Evolutionary conservation across 352 stramenopile species (phyloP).

Genomic region (Phytopythium aichiense): DNA sequence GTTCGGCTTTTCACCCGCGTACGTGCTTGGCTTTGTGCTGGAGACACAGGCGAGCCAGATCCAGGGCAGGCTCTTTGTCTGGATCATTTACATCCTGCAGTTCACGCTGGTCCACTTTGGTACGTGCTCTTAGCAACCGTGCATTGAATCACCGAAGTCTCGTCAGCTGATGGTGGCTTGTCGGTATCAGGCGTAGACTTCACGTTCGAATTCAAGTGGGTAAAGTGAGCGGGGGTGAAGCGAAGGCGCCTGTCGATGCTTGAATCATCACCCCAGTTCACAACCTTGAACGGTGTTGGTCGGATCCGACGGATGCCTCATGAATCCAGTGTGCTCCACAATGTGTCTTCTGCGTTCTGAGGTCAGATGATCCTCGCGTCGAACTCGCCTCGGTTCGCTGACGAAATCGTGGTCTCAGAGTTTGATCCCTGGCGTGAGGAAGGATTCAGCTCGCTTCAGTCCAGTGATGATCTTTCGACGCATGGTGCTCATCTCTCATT

Average conservation of each 20-base stretch:
- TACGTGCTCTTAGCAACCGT: slow-evolving; percentile 5
- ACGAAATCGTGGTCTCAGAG: background rate
- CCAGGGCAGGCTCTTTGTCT: slow-evolving; percentile 21
- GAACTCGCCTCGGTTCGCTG: background rate
- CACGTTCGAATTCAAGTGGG: slow-evolving; percentile 15
- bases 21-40: slow-evolving; percentile 38
- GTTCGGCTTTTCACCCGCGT: slow-evolving; percentile 20
- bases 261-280: no score
- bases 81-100: slow-evolving; percentile 24
- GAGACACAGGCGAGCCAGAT: slow-evolving; percentile 22
- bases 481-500: background rate
- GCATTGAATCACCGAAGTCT: background rate
- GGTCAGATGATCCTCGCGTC: no score
- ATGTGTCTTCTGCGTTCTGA: no score
- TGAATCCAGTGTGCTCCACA: no score
- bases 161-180: background rate
- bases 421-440: background rate
- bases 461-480: background rate
- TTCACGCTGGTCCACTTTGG: slow-evolving; percentile 24
- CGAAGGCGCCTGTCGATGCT: background rate
- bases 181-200: slow-evolving; percentile 12
- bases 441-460: background rate
- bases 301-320: background rate
- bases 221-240: background rate
- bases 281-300: background rate